These are phyloP conservation scores for Chalaropsis thielavioides DNA, from an alignment of 2,329 filamentous ascomycete genomes.

Conservation along the genomic window DNA sequence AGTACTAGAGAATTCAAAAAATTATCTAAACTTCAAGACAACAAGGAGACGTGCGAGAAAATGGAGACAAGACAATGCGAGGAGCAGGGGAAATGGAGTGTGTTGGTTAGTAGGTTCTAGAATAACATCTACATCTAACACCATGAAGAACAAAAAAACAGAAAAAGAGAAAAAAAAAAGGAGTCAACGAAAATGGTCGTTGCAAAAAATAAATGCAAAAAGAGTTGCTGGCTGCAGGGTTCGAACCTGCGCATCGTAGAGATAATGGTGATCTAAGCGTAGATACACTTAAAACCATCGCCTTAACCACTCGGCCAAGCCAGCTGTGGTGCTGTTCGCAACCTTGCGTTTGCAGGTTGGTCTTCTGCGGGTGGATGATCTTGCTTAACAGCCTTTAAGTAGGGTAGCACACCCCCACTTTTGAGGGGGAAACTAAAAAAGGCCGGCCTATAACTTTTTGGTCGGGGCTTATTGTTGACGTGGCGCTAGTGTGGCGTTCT, in stretches of 20 bases:
- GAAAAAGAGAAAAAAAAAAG: not conserved
- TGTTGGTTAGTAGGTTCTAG: not conserved
- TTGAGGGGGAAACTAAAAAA: not conserved
- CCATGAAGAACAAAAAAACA: not conserved
- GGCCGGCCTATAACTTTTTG: not conserved
- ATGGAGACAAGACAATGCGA: not conserved
- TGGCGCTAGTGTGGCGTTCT: no score
- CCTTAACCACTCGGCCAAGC: conserved; percentile 17
- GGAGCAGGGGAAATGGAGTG: not conserved
- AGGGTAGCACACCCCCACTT: not conserved
- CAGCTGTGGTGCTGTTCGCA: not conserved
- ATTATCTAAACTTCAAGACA: not conserved
- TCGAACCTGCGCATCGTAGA: conserved; percentile 17
- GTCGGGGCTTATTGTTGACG: no score
- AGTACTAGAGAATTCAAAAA: not conserved
- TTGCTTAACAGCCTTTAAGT: not conserved
- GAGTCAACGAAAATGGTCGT: no score
- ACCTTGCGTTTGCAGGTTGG: not conserved
- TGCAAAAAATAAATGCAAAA: not conserved
- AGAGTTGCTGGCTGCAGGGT: conserved; percentile 14
- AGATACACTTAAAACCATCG: conserved; percentile 16
- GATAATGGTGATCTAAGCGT: conserved; percentile 15
- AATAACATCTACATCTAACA: no score
- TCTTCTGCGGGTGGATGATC: not conserved
- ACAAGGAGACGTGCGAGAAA: not conserved